Evolutionary conservation across 1,284 basidiomycete genomes (phyloP).

Genomic region (Boletellus deceptivus): DNA sequence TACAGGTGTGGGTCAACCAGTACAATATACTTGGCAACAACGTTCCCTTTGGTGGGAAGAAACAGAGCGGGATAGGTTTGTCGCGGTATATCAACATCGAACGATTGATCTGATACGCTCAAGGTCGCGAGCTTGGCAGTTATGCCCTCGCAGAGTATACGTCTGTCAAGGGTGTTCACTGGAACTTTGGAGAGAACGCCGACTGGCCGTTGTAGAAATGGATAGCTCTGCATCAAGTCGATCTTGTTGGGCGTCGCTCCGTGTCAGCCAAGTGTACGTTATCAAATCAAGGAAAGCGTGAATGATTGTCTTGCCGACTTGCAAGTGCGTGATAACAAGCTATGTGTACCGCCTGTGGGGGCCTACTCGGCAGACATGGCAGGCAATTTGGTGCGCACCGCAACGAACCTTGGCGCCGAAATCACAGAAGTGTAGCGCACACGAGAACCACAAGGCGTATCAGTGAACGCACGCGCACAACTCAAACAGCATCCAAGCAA

Average conservation of each 20-base stretch:
- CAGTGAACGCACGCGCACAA: slow-evolving; percentile 9
- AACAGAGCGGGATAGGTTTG: slow-evolving; percentile 70
- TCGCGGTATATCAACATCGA: slow-evolving; percentile 15
- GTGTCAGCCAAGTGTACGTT: slow-evolving; percentile 19
- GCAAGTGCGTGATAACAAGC: slow-evolving; percentile 6
- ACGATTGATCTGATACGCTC: slow-evolving; percentile 8
- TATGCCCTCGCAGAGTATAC: slow-evolving; percentile 84
- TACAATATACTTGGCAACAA: slow-evolving; percentile 81
- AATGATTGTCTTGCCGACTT: slow-evolving; percentile 19
- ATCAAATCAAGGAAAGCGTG: slow-evolving; percentile 1
- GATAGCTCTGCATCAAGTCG: not conserved
- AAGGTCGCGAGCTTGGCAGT: slow-evolving; percentile 85
- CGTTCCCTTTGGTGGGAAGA: slow-evolving; percentile 93
- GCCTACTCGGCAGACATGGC: slow-evolving; percentile 3
- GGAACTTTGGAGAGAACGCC: slow-evolving; percentile 80
- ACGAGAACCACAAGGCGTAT: slow-evolving; percentile 15
- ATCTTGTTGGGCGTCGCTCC: not conserved
- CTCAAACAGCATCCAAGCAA: not conserved
- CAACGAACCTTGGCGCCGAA: slow-evolving; percentile 17
- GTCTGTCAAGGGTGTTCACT: slow-evolving; percentile 84
- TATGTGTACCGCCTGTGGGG: slow-evolving; percentile 1
- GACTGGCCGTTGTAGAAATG: slow-evolving; percentile 68
- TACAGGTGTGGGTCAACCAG: slow-evolving; percentile 85
- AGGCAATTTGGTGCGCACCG: slow-evolving; percentile 13
- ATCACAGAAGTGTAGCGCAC: slow-evolving; percentile 28